Conservation (phyloP, 2,329 filamentous ascomycete species). For the Stemphylium beticola region DNA sequence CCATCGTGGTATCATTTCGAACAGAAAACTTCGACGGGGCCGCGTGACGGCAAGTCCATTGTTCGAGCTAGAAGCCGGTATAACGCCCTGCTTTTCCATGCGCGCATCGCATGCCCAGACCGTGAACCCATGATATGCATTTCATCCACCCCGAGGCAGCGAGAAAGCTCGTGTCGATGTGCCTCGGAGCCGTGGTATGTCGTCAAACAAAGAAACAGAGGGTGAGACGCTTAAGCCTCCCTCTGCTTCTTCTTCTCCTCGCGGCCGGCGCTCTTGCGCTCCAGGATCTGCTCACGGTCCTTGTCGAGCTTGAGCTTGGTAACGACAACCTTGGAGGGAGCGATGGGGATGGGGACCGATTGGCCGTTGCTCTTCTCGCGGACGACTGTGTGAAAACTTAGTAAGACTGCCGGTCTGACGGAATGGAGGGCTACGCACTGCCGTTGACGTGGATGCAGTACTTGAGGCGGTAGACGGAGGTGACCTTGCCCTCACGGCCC, state of each 20-base stretch:
- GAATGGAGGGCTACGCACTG: conserved; percentile 37
- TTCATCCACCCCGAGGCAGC: conserved; percentile 46
- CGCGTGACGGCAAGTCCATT: conserved; percentile 45
- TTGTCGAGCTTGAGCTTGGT: conserved; percentile 99
- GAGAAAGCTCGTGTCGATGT: conserved; percentile 42
- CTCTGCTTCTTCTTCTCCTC: conserved; percentile 76
- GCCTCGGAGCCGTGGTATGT: conserved; percentile 47
- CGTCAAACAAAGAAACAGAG: conserved; percentile 42
- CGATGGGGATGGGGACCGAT: conserved; percentile 90
- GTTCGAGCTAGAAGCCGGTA: conserved; percentile 47
- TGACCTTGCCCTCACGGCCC: conserved; percentile 98
- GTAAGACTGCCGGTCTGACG: conserved; percentile 9
- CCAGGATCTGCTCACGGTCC: conserved; percentile 87
- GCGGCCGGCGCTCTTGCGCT: conserved; percentile 81
- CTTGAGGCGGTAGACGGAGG: conserved; percentile 80
- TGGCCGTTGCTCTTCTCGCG: conserved; percentile 98
- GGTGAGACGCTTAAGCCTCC: conserved; percentile 53
- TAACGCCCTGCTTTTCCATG: conserved; percentile 49
- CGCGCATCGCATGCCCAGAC: conserved; percentile 42
- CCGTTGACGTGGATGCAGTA: conserved; percentile 98
- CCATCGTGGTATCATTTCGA: conserved; percentile 41
- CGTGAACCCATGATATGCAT: conserved; percentile 48
- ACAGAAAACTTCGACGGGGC: conserved; percentile 42
- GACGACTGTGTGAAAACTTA: conserved; percentile 62
- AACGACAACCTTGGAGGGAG: conserved; percentile 96